These are phyloP conservation scores for Pichia sp. DNA, from an alignment of 1,139 yeast species.

Conservation along the genomic window DNA sequence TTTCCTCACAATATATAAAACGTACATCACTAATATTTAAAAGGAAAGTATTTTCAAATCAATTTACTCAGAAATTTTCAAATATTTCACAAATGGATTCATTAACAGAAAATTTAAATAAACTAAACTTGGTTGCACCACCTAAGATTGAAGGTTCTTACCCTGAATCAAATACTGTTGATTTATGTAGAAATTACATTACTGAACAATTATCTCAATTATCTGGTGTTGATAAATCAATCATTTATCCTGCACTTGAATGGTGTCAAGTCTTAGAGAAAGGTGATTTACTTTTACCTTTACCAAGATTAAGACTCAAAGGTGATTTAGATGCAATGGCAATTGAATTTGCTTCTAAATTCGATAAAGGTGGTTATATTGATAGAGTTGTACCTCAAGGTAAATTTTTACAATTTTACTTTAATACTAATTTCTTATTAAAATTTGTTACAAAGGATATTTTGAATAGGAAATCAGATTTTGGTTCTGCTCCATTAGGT, in stretches of 20 bases:
- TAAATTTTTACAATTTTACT: conserved; percentile 85
- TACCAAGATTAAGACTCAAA: conserved; percentile 87
- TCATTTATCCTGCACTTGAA: conserved; percentile 82
- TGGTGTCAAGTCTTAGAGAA: conserved; percentile 80
- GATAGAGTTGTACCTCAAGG: conserved; percentile 76
- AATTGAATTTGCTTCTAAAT: conserved; percentile 65
- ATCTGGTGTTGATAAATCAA: conserved; percentile 59
- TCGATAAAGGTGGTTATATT: conserved; percentile 62
- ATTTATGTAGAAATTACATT: conserved; percentile 82
- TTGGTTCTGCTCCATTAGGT: conserved; percentile 75
- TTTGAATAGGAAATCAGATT: conserved; percentile 50
- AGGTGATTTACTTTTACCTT: conserved; percentile 88
- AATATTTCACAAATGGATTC: conserved; percentile 20
- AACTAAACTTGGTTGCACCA: conserved; percentile 31
- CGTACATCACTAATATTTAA: conserved; percentile 1
- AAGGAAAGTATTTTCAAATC: neutral
- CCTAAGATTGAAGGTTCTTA: conserved; percentile 41
- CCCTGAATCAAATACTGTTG: conserved; percentile 72
- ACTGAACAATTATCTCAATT: conserved; percentile 67
- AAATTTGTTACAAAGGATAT: conserved; percentile 67
- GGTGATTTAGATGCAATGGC: conserved; percentile 71
- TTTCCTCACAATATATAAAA: conserved; percentile 3
- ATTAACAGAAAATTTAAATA: conserved; percentile 25
- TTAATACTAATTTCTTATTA: conserved; percentile 57
- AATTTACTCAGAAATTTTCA: neutral